phyloP scores from a whole-genome alignment of 805 yeast species.

The Saccharomycopsis oosterbeekiorum region DNA sequence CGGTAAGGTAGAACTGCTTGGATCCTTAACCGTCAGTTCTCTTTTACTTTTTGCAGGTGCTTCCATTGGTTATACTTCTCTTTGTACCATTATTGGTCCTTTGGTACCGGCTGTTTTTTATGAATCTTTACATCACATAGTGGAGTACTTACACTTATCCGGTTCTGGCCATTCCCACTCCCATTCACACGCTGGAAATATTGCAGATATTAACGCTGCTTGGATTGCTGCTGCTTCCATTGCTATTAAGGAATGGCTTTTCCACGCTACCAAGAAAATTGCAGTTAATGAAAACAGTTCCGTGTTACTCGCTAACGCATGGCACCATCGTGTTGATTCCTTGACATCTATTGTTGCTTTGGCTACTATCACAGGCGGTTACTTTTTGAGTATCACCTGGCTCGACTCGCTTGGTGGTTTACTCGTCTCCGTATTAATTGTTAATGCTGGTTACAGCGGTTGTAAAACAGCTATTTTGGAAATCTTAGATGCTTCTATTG shows the following conservation, averaged over 20 bases:
- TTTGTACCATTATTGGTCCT: slow-evolving; percentile 58
- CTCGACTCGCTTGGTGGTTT: slow-evolving; percentile 90
- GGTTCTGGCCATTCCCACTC: slow-evolving; percentile 25
- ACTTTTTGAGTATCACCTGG: slow-evolving; percentile 68
- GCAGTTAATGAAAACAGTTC: slow-evolving; percentile 75
- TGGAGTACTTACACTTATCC: slow-evolving; percentile 10
- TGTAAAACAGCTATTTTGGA: slow-evolving; percentile 62
- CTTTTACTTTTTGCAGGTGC: slow-evolving; percentile 80
- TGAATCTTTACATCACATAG: slow-evolving; percentile 31
- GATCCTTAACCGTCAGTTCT: slow-evolving; percentile 80
- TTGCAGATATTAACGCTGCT: slow-evolving; percentile 81
- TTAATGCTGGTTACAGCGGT: slow-evolving; percentile 77
- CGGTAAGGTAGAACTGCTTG: slow-evolving; percentile 89
- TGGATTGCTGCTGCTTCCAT: slow-evolving; percentile 92
- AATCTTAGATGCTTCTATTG: slow-evolving; percentile 63
- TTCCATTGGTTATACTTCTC: slow-evolving; percentile 81
- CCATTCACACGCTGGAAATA: slow-evolving; percentile 28
- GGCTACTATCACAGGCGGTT: slow-evolving; percentile 78
- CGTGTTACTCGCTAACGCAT: slow-evolving; percentile 91
- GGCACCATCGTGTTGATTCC: slow-evolving; percentile 97
- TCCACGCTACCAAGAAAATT: slow-evolving; percentile 68
- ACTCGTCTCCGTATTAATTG: slow-evolving; percentile 69
- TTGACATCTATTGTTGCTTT: slow-evolving; percentile 87
- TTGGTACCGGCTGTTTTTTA: slow-evolving; percentile 51
- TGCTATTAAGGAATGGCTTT: slow-evolving; percentile 79